Evolutionary conservation across 805 yeast species (phyloP).

Genomic region (Candida saitoana): DNA sequence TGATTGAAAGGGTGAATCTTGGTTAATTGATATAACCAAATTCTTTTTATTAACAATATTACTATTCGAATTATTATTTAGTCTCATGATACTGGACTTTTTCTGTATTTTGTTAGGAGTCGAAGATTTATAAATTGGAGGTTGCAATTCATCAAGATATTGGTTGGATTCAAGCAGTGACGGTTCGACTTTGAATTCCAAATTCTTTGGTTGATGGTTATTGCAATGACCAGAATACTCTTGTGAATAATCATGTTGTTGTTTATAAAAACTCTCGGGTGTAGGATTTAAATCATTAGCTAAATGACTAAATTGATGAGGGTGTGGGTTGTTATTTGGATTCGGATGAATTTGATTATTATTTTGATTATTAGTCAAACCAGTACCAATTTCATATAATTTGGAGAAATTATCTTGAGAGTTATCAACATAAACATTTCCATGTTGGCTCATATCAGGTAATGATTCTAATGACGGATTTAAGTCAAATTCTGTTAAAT

Average conservation of each 20-base stretch:
- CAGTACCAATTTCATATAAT: not conserved
- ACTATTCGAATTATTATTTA: not conserved
- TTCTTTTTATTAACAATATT: conserved; percentile 13
- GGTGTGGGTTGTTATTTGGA: not conserved
- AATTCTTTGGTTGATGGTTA: not conserved
- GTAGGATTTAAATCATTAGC: not conserved
- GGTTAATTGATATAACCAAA: conserved; percentile 11
- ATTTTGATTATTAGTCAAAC: not conserved
- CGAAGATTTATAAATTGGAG: not conserved
- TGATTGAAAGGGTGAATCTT: conserved; percentile 6
- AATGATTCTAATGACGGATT: conserved; percentile 26
- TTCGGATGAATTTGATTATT: not conserved
- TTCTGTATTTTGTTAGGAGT: not conserved
- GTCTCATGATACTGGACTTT: not conserved
- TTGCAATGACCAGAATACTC: not conserved
- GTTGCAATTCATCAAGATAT: not conserved
- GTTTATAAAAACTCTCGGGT: not conserved
- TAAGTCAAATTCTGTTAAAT: conserved; percentile 20
- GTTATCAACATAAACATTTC: not conserved
- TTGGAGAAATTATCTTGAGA: not conserved
- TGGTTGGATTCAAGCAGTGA: not conserved
- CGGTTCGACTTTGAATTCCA: not conserved
- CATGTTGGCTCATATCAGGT: conserved; percentile 16
- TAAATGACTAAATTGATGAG: not conserved
- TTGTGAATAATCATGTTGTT: not conserved